Base-by-base conservation (phyloP, 345 rosid genomes). In the Ricinus communis region DNA sequence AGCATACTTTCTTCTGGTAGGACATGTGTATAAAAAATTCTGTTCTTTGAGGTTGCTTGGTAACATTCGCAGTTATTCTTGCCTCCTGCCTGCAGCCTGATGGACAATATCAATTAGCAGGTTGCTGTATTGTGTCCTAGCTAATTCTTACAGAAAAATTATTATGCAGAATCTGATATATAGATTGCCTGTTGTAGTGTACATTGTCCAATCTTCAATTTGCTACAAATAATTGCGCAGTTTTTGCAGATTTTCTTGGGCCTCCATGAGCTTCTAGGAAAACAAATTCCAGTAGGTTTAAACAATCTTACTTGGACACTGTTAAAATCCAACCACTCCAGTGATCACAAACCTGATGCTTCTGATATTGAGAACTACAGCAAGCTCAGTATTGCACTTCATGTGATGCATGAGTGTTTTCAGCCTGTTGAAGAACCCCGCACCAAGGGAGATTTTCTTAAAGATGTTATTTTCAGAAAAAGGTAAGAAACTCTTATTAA, bases 371-470 rank as follows among this genome's bases (percentile, higher is more conserved):
- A 87, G 74, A 83, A 60, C 70, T 80, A 83, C 60, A 79, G 86
- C 81, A 94, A 77, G 84, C 88, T 94, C 51, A 85, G 66, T 74
- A 77, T 91, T 54, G 95, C 97, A 19, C 86, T 88, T 57, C 83
- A 74, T 19, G 88, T 91, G 71, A 85, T 94, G 94, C 98, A 91
- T 46, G 96, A 94, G 77, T 90, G 96, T 77, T 94, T 94, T 25
- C 87, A 94, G 81, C 84, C 84, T 15, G 77, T 91, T 22, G 74
- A 81, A 77, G 95, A 87, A 46, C 78, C 86, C 80, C 65, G 15
- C 71, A 82, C 79, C 16, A 65, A 76, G 45, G 78, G 96, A 68
- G 97, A 93, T 84, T 75, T 90, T 40, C 73, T 82, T 47, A 83
- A 84, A 77, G 87, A 88, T 82, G 87, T 94, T 77, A 83, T 94